Base-by-base conservation (phyloP, 352 stramenopile genomes). In the Elongisporangium senticosum region DNA sequence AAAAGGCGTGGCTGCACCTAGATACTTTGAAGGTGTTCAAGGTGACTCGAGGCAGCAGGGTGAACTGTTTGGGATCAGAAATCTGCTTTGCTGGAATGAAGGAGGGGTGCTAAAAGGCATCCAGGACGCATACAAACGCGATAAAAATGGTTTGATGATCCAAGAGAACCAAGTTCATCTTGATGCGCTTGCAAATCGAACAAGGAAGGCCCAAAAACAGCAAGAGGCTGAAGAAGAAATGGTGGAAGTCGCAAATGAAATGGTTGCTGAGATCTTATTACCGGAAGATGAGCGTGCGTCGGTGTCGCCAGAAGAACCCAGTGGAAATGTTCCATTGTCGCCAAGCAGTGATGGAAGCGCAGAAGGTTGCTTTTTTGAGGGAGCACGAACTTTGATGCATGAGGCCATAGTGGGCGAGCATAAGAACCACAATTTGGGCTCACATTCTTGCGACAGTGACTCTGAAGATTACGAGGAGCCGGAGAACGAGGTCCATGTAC, bases 11-110 rank as follows among this genome's bases (percentile, higher is more conserved):
- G 78, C 84, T 62, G 73, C 76, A 6, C 82, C 78, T 3, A 67
- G 84, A 49, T 93, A 91, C 56, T 93, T 93, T 63, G 84, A 94
- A 65, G 84, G 78, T 19, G 75, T 94, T 8, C 82, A 91, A 51
- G 82, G 84, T 0, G 86, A 90, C 51, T 75, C 74, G n/a, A 65
- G 74, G 1, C 79, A 94, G 47, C 71, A 87, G 48, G 80, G 82
- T 21, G 82, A 94, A 24, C 64, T 94, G 2, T 94, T 94, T 65
- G 84, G 82, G 1, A 83, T 94, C 37, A 61, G 64, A 3, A 94
- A 94, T 47, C 59, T 94, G 56, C 65, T 94, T 3, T 88, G 75
- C 51, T 91, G 80, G 75, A 88, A 89, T 64, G 68, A 74, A 59
- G 73, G 77, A 28, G 82, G 82, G 8, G 80, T 92, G 53, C 63